Evolutionary conservation across 331 rosid genomes (phyloP).

Genomic region (Telfairia occidentalis): DNA sequence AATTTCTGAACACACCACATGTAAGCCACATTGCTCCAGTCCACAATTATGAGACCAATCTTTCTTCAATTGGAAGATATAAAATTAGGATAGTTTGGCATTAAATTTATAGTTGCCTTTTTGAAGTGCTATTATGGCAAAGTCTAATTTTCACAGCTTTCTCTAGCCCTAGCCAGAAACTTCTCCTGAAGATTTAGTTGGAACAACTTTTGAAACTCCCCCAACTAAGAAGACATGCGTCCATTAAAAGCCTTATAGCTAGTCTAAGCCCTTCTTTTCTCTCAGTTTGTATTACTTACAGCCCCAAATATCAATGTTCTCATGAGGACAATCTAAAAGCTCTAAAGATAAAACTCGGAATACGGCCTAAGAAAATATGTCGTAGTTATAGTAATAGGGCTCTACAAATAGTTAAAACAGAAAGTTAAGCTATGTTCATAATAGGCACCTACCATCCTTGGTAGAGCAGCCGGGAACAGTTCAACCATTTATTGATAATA

Average conservation of each 20-base stretch:
- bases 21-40: no score
- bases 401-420: not conserved
- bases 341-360: not conserved
- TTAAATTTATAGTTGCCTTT: not conserved
- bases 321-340: not conserved
- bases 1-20: not conserved
- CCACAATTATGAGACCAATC: not conserved
- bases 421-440: not conserved
- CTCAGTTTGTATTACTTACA: not conserved
- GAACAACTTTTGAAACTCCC: not conserved
- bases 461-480: not conserved
- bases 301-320: not conserved
- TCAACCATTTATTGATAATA: slow-evolving; percentile 12
- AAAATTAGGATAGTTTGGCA: not conserved
- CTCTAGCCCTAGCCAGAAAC: not conserved
- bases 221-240: not conserved
- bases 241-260: not conserved
- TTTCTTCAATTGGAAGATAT: not conserved
- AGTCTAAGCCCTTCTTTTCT: not conserved
- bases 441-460: not conserved
- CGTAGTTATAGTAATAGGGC: not conserved
- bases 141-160: not conserved
- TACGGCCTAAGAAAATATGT: not conserved
- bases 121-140: not conserved
- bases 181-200: not conserved